Evolutionary conservation across 1,139 yeast genomes (phyloP), one percentile per base, ranked within the genome.

Genomic region (Saccharomycopsis hybrid): DNA sequence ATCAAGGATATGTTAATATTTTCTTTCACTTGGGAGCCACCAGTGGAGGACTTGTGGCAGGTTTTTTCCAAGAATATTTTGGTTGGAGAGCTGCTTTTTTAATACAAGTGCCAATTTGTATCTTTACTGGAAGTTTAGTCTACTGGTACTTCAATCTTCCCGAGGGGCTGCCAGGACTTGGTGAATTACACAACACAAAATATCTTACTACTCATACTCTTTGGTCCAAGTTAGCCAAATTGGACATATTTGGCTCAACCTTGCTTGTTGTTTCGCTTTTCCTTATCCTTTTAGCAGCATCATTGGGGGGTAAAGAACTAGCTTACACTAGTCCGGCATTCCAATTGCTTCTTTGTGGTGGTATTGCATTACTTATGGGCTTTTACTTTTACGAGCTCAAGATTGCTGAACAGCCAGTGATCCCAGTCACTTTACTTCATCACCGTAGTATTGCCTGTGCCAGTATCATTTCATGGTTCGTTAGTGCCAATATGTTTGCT

Each of bases 41-140:
- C 1, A 65, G 76, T 4, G 87, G 87, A 31, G 87, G 87, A 8
- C 68, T 79, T 1, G 59, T 76, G 42, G 84, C 95, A 36, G 95
- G 95, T 2, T 59, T 77, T 41, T 66, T 86, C 30, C 76, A 90
- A 24, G 83, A 82, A 50, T 57, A 60, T 24, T 72, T 77, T 54
- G 94, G 95, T 28, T 87, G 96, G 95, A 75, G 85, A 58, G 75
- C 70, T 60, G 80, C 78, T 13, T 78, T 78, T 56, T 64, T 69
- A 54, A 60, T 70, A 37, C 84, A 78, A 60, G 75, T 75, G 3
- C 95, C 95, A 0, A 65, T 85, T 37, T 79, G 85, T 5, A 44
- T 73, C 2, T 36, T 65, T 11, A 32, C 48, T 8, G 48, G 78
- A 65, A 18, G 72, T 60, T 32, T 56, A 60, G 51, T 68, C 70